A percentile compares a stretch with the other conserved stretches of the same genome.
phyloP scores from a whole-genome alignment of 345 rosid genomes.

The thale cress (Arabidopsis thaliana) region DNA sequence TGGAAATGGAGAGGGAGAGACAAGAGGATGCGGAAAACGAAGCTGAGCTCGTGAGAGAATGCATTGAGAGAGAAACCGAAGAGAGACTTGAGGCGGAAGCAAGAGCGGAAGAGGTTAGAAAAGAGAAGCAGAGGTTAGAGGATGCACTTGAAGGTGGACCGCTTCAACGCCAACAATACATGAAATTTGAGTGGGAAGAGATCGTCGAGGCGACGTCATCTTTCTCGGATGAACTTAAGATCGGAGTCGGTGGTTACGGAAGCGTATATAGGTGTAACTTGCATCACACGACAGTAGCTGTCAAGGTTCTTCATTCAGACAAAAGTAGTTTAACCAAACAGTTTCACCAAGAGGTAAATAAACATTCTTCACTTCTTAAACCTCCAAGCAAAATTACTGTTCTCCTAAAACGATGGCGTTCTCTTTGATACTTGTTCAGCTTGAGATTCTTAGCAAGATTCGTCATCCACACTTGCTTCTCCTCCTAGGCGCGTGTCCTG shows the following conservation, averaged over 20 bases:
- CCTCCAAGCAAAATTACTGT: neutral
- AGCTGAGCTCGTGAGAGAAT: constrained; percentile 50
- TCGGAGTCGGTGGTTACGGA: constrained; percentile 89
- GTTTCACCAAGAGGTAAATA: constrained; percentile 78
- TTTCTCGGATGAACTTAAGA: constrained; percentile 67
- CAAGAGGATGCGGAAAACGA: constrained; percentile 62
- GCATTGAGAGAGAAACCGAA: constrained; percentile 61
- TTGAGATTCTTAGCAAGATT: constrained; percentile 79
- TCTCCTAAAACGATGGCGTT: constrained; percentile 7
- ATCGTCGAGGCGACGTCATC: constrained; percentile 79
- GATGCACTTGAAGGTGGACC: constrained; percentile 62
- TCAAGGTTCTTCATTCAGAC: constrained; percentile 78
- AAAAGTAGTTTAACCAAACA: constrained; percentile 64
- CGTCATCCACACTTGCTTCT: constrained; percentile 92
- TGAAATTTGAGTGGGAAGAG: constrained; percentile 78
- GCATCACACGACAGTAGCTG: constrained; percentile 78
- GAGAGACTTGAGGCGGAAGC: constrained; percentile 65
- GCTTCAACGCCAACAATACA: constrained; percentile 52
- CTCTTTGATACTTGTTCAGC: constrained; percentile 50
- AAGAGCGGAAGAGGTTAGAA: constrained; percentile 57
- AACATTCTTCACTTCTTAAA: neutral
- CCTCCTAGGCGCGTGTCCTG: constrained; percentile 91
- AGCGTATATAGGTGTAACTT: constrained; percentile 72
- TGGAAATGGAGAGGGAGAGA: constrained; percentile 63
- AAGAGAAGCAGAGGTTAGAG: constrained; percentile 75